phyloP scores from a whole-genome alignment of 495 filamentous ascomycete species.

The Aspergillus indologenus region DNA sequence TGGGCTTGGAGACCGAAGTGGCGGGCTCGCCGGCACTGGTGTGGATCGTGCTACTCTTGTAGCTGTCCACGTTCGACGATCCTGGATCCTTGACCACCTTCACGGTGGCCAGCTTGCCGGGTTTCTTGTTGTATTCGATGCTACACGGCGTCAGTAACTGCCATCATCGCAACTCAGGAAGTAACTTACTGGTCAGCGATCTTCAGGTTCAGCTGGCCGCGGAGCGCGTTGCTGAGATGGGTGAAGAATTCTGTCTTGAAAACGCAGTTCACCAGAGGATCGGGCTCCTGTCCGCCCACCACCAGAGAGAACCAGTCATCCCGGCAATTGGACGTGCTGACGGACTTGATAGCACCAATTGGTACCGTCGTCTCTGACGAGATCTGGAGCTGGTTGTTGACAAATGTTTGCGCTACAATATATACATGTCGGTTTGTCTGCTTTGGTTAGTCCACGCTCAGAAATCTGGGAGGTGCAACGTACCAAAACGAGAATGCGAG shows the following conservation, averaged over 20 bases:
- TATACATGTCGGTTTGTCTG: conserved; percentile 81
- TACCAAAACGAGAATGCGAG: conserved; percentile 77
- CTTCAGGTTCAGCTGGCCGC: conserved; percentile 75
- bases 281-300: conserved; percentile 85
- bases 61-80: conserved; percentile 68
- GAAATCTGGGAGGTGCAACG: conserved; percentile 17
- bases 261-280: conserved; percentile 86
- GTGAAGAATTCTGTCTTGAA: conserved; percentile 98
- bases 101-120: conserved; percentile 80
- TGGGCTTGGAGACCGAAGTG: conserved; percentile 77
- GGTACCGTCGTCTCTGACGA: conserved; percentile 76
- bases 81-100: conserved; percentile 86
- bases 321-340: conserved; percentile 71
- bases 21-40: conserved; percentile 80
- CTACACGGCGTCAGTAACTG: conserved; percentile 34
- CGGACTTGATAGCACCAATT: conserved; percentile 80
- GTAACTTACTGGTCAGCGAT: conserved; percentile 62
- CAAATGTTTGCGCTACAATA: conserved; percentile 77
- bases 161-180: neutral
- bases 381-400: conserved; percentile 78
- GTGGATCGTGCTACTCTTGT: conserved; percentile 91
- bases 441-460: conserved; percentile 10
- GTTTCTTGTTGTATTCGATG: conserved; percentile 98
- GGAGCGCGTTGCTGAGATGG: conserved; percentile 71
- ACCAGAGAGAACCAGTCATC: conserved; percentile 98